Evolutionary conservation across 2,329 filamentous ascomycete genomes (phyloP).

Genomic region (Fusarium ambrosium): DNA sequence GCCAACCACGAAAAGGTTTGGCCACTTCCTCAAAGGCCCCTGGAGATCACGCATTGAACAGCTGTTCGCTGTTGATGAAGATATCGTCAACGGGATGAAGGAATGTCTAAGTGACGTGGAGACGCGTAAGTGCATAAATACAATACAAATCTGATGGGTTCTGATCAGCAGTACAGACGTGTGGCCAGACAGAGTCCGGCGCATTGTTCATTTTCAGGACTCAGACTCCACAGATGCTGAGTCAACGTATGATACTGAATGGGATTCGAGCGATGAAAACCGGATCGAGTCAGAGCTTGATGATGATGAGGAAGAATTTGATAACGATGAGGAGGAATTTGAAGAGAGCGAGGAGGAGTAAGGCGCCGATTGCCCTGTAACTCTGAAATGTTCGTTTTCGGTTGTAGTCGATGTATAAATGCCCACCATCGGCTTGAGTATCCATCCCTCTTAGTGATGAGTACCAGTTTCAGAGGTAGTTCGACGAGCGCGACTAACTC

Average conservation of each 20-base stretch:
- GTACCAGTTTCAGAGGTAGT: no score
- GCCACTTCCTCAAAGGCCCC: background rate
- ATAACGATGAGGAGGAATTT: no score
- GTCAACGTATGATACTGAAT: background rate
- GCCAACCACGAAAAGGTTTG: background rate
- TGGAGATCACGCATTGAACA: background rate
- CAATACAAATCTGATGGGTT: background rate
- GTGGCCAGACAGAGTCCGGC: background rate
- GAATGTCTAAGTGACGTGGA: background rate
- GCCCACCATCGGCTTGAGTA: no score
- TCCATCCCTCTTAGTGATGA: no score
- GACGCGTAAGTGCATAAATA: background rate
- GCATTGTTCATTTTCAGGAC: background rate
- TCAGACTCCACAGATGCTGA: background rate
- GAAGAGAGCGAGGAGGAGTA: no score
- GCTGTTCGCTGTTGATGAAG: background rate
- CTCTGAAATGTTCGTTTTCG: background rate
- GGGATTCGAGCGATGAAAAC: background rate
- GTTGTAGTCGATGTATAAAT: no score
- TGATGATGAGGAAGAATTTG: background rate
- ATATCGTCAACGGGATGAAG: background rate
- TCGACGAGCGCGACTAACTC: no score
- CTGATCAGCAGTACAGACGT: background rate
- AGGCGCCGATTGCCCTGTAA: background rate
- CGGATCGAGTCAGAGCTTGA: background rate